phyloP scores from a whole-genome alignment of 2,329 filamentous ascomycete species.

The Zymoseptoria brevis region DNA sequence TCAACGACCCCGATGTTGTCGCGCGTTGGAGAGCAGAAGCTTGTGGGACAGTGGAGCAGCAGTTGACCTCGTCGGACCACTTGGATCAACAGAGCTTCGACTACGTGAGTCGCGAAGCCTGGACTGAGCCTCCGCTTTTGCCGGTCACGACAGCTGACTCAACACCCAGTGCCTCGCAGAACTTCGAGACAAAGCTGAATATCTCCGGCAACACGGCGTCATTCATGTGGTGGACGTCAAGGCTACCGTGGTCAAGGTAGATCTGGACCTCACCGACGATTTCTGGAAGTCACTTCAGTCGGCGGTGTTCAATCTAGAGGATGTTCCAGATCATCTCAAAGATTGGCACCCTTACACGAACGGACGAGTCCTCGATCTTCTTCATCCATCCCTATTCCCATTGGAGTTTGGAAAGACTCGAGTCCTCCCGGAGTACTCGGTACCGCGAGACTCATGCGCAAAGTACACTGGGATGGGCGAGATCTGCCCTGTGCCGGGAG shows the following conservation, averaged over 20 bases:
- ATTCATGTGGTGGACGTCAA: slow-evolving; percentile 40
- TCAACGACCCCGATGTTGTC: slow-evolving; percentile 23
- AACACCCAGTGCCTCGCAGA: slow-evolving; percentile 15
- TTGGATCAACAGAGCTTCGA: slow-evolving; percentile 21
- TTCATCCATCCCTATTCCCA: slow-evolving; percentile 58
- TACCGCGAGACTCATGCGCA: slow-evolving; percentile 26
- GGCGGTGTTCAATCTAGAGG: slow-evolving; percentile 43
- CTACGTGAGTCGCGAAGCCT: no score
- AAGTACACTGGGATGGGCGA: slow-evolving; percentile 28
- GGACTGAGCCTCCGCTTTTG: no score
- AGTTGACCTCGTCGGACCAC: slow-evolving; percentile 8
- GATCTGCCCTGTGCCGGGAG: slow-evolving; percentile 11
- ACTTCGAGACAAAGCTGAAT: slow-evolving; percentile 43
- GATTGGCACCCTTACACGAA: slow-evolving; percentile 57
- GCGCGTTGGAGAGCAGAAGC: slow-evolving; percentile 23
- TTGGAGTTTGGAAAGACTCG: slow-evolving; percentile 46
- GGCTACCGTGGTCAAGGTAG: slow-evolving; percentile 47
- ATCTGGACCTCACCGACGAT: slow-evolving; percentile 35
- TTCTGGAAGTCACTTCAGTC: slow-evolving; percentile 37
- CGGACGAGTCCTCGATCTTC: slow-evolving; percentile 51
- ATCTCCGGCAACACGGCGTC: slow-evolving; percentile 35
- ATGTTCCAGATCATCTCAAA: slow-evolving; percentile 28
- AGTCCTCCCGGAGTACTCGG: slow-evolving; percentile 30
- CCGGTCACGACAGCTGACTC: no score
- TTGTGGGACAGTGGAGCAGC: slow-evolving; percentile 5